Conservation (phyloP, 352 stramenopile species). For the Globisporangium spinosum region DNA sequence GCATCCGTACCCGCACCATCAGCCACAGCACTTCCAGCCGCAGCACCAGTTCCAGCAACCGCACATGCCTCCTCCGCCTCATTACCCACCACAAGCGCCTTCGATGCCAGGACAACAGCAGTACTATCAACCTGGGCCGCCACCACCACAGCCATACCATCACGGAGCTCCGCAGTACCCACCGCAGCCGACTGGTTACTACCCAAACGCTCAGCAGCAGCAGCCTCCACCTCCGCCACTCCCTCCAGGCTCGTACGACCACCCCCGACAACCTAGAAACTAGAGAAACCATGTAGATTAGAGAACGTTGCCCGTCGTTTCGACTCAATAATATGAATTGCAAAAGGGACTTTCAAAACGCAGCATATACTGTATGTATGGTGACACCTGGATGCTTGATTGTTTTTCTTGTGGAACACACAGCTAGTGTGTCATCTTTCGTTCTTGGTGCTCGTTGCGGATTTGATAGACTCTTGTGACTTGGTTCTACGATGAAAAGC, state of each 20-base stretch:
- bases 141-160: constrained; percentile 14
- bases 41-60: constrained; percentile 21
- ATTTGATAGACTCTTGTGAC: background rate
- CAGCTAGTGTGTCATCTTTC: constrained; percentile 5
- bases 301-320: background rate
- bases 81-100: constrained; percentile 16
- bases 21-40: constrained; percentile 17
- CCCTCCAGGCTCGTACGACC: constrained; percentile 33
- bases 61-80: constrained; percentile 6
- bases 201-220: constrained; percentile 12
- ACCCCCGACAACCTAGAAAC: constrained; percentile 17
- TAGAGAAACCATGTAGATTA: constrained; percentile 21
- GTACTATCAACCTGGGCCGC: constrained; percentile 14
- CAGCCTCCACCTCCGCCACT: constrained; percentile 27
- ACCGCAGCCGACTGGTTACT: constrained; percentile 4
- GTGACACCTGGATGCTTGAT: background rate
- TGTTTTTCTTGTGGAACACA: background rate
- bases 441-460: background rate
- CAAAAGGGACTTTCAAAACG: background rate
- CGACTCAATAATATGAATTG: constrained; percentile 1
- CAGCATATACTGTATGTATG: background rate
- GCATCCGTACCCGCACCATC: constrained; percentile 23
- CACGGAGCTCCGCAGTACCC: constrained; percentile 25
- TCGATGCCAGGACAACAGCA: constrained; percentile 15
- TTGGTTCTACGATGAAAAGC: background rate